Conservation (phyloP, 2,329 filamentous ascomycete genomes). For the Pseudopyricularia javanii region DNA sequence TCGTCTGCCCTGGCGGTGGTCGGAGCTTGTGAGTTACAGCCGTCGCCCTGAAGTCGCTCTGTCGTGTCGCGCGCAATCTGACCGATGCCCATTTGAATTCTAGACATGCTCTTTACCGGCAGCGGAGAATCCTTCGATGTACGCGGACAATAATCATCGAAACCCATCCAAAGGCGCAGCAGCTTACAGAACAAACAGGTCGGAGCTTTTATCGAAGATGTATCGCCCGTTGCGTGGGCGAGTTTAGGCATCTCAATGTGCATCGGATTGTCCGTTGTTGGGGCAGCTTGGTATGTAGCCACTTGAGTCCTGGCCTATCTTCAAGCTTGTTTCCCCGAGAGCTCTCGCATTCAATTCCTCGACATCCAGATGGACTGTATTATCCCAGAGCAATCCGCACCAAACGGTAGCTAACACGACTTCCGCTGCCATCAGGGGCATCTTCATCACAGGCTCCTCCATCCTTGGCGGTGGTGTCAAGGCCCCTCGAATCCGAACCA, state of each 20-base stretch:
- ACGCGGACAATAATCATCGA: constrained; percentile 33
- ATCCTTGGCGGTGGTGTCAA: constrained; percentile 95
- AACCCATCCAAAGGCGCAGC: constrained; percentile 5
- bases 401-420: not conserved
- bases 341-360: not conserved
- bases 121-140: constrained; percentile 87
- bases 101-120: constrained; percentile 98
- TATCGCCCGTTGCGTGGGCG: constrained; percentile 93
- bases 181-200: constrained; percentile 32
- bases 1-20: constrained; percentile 58
- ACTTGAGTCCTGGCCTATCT: not conserved
- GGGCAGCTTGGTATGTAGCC: constrained; percentile 76
- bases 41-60: not conserved
- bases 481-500: constrained; percentile 93
- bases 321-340: not conserved
- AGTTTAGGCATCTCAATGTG: constrained; percentile 82
- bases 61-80: not conserved
- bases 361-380: not conserved
- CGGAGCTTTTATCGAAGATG: constrained; percentile 83
- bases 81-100: constrained; percentile 1
- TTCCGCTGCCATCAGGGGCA: constrained; percentile 56
- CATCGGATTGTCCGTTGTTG: constrained; percentile 91
- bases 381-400: not conserved
- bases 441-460: constrained; percentile 95
- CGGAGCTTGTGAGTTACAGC: constrained; percentile 57